These are phyloP conservation scores for Trichoderma pleuroti DNA, from an alignment of 2,329 filamentous ascomycete genomes.

Conservation along the genomic window DNA sequence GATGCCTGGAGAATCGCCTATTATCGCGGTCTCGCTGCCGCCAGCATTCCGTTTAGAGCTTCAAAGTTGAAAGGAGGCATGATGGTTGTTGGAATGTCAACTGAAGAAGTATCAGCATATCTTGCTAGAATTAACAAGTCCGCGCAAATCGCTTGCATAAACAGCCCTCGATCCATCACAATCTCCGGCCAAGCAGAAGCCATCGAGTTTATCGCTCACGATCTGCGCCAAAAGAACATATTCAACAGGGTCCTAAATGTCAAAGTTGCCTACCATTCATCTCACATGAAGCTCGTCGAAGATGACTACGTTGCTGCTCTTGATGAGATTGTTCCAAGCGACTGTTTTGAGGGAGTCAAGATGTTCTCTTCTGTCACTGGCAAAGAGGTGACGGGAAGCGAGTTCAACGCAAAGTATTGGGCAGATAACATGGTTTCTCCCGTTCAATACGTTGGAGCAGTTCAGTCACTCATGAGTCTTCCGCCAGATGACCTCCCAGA, in stretches of 20 bases:
- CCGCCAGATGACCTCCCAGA: conserved; percentile 30
- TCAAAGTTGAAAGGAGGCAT: conserved; percentile 38
- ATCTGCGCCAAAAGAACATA: conserved; percentile 32
- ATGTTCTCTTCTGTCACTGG: conserved; percentile 45
- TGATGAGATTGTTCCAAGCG: conserved; percentile 21
- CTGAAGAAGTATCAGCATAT: conserved; percentile 28
- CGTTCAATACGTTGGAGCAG: conserved; percentile 43
- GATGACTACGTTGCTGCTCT: conserved; percentile 35
- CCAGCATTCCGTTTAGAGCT: conserved; percentile 27
- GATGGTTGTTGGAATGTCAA: conserved; percentile 39
- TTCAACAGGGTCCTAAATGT: conserved; percentile 38
- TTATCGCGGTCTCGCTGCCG: conserved; percentile 38
- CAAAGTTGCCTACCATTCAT: conserved; percentile 43
- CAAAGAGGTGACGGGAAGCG: conserved; percentile 21
- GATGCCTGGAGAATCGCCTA: conserved; percentile 43
- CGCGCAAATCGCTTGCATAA: conserved; percentile 42
- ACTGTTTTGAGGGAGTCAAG: conserved; percentile 20
- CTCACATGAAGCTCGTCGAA: conserved; percentile 40
- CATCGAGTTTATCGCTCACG: conserved; percentile 31
- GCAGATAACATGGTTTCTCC: conserved; percentile 42
- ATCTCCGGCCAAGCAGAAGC: conserved; percentile 39
- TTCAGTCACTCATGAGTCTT: conserved; percentile 34
- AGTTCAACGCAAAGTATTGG: conserved; percentile 43
- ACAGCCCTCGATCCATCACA: conserved; percentile 43
- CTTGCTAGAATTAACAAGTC: conserved; percentile 24